Percentiles rank a stretch among this genome's conserved stretches.
Conservation (phyloP, 2,329 filamentous ascomycete genomes). For the Colletotrichum tofieldiae region DNA sequence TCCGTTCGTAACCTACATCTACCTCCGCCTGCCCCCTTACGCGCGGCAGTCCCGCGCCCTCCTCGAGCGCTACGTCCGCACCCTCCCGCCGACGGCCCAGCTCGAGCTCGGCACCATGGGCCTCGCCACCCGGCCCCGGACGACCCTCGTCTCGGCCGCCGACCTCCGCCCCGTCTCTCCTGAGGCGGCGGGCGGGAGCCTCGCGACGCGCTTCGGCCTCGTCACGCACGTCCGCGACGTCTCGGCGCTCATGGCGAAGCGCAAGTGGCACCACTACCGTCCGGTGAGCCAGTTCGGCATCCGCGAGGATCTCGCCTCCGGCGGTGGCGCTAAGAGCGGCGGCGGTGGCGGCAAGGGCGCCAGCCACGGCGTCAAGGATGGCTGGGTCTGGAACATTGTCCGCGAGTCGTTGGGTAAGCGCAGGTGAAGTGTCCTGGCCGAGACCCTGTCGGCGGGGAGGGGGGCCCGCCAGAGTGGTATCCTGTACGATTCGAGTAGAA, state of each 20-base stretch:
- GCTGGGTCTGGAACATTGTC: constrained; percentile 60
- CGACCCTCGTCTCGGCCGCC: constrained; percentile 59
- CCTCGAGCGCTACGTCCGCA: constrained; percentile 67
- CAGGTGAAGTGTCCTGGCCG: constrained; percentile 25
- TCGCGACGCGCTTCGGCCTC: constrained; percentile 54
- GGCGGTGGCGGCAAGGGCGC: constrained; percentile 46
- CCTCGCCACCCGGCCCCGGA: constrained; percentile 68
- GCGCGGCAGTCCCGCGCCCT: constrained; percentile 74
- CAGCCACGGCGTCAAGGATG: constrained; percentile 52
- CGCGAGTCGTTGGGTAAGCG: constrained; percentile 51
- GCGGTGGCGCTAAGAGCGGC: constrained; percentile 49
- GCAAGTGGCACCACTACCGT: constrained; percentile 59
- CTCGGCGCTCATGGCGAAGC: constrained; percentile 51
- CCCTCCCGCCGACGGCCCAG: constrained; percentile 61
- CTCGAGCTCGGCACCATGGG: constrained; percentile 71
- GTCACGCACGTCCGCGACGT: constrained; percentile 60
- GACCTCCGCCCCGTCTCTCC: constrained; percentile 51
- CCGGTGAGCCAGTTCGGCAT: constrained; percentile 58
- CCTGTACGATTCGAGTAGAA: background rate
- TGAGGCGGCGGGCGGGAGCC: constrained; percentile 16
- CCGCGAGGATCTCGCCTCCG: constrained; percentile 47
- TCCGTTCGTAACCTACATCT: constrained; percentile 81
- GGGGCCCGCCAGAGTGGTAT: background rate
- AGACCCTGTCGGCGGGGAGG: background rate
- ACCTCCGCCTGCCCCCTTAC: constrained; percentile 77